These are phyloP conservation scores for Diospyros lotus DNA, from an alignment of 148 eudicot species.

Conservation along the genomic window DNA sequence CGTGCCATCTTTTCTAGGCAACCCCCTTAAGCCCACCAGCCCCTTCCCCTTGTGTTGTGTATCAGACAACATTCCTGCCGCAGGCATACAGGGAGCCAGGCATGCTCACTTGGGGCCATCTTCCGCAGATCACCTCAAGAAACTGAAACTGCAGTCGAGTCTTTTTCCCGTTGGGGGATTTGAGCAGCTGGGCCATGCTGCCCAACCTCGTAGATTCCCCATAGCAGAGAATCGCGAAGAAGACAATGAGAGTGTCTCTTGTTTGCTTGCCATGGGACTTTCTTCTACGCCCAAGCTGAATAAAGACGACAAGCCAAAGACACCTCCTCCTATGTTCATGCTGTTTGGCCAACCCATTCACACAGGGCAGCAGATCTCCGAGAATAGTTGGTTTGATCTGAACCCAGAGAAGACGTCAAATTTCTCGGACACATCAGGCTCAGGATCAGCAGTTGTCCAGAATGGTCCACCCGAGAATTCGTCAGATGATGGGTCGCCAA, in stretches of 20 bases:
- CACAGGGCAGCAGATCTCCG: constrained; percentile 47
- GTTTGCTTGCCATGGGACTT: constrained; percentile 37
- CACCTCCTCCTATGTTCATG: constrained; percentile 28
- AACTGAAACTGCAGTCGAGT: constrained; percentile 50
- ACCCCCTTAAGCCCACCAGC: constrained; percentile 19
- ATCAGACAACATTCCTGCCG: constrained; percentile 55
- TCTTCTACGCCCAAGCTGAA: constrained; percentile 15
- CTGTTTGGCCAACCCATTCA: constrained; percentile 62
- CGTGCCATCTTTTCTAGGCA: constrained; percentile 47
- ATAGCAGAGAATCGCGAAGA: background rate
- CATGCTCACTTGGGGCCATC: constrained; percentile 72
- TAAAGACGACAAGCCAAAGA: constrained; percentile 18
- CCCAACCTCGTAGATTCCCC: constrained; percentile 14
- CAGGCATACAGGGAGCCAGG: constrained; percentile 98
- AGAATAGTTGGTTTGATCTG: constrained; percentile 8
- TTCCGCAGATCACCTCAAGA: constrained; percentile 51
- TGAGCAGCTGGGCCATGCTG: background rate
- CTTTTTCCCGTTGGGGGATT: constrained; percentile 27
- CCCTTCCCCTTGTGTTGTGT: constrained; percentile 7
- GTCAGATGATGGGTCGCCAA: background rate
- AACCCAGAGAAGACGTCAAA: background rate
- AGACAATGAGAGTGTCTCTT: constrained; percentile 32
- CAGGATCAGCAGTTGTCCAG: background rate
- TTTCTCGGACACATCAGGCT: background rate
- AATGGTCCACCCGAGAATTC: constrained; percentile 5